Evolutionary conservation across 768 basidiomycete species (phyloP).

Genomic region (Mycena chlorophos): DNA sequence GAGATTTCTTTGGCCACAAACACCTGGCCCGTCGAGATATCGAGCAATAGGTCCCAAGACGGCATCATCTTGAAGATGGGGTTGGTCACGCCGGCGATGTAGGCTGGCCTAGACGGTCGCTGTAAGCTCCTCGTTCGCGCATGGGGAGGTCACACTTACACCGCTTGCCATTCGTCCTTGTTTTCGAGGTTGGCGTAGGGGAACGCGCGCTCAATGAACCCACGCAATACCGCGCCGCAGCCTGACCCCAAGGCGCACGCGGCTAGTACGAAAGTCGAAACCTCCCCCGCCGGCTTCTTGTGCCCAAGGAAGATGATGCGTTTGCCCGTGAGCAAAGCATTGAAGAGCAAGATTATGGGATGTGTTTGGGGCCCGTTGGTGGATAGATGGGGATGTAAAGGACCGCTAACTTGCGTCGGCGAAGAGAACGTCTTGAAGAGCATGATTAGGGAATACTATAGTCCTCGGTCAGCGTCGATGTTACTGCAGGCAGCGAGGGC

Average conservation of each 20-base stretch:
- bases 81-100: constrained; percentile 96
- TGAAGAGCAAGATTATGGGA: constrained; percentile 93
- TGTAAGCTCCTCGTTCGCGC: constrained; percentile 1
- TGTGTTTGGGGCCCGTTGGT: constrained; percentile 89
- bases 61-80: constrained; percentile 90
- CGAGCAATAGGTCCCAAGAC: constrained; percentile 92
- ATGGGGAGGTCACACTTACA: constrained; percentile 51
- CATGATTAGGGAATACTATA: constrained; percentile 43
- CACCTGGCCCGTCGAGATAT: constrained; percentile 84
- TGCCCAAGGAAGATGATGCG: constrained; percentile 96
- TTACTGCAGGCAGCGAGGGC: not conserved
- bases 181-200: constrained; percentile 92
- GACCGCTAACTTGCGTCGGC: constrained; percentile 52
- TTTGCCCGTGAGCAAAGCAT: constrained; percentile 92
- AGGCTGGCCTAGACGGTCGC: constrained; percentile 64
- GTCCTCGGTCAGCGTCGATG: constrained; percentile 77
- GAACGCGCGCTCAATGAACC: constrained; percentile 89
- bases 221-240: constrained; percentile 78
- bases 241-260: constrained; percentile 94
- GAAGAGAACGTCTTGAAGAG: constrained; percentile 39
- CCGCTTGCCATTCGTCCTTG: constrained; percentile 85
- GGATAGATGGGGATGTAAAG: constrained; percentile 89
- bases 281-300: constrained; percentile 83
- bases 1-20: constrained; percentile 86
- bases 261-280: constrained; percentile 88